A percentile compares a stretch with the other conserved stretches of the same genome.
phyloP scores from a whole-genome alignment of 768 basidiomycete species.

The Mycena galericulata region DNA sequence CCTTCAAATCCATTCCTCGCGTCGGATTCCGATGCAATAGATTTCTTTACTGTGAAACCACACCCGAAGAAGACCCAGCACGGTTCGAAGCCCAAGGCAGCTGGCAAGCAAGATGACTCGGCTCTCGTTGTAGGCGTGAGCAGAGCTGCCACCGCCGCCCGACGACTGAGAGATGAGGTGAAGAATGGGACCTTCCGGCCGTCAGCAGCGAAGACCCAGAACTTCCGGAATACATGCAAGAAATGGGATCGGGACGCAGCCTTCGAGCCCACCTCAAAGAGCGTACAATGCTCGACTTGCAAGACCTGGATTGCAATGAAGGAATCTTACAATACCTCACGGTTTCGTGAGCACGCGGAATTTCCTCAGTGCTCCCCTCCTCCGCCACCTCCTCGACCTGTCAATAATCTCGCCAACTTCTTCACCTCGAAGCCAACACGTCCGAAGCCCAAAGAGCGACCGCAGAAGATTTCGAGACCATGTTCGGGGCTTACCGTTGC shows the following conservation, averaged over 20 bases:
- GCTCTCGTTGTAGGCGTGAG: not conserved
- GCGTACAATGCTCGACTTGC: conserved; percentile 32
- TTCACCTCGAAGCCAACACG: too few species aligned
- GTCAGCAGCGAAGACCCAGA: not conserved
- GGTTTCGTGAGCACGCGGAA: conserved; percentile 28
- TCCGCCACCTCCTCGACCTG: not conserved
- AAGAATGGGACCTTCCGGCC: conserved; percentile 1
- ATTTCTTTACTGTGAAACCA: too few species aligned
- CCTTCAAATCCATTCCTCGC: too few species aligned
- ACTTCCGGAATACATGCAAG: not conserved
- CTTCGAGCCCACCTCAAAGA: conserved; percentile 6
- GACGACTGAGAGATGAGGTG: not conserved
- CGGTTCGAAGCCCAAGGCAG: not conserved
- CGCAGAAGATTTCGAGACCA: not conserved
- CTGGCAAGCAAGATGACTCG: not conserved
- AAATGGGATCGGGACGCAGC: not conserved
- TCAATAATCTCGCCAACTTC: not conserved
- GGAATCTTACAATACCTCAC: conserved; percentile 21
- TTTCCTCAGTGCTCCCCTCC: not conserved
- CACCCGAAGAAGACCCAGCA: not conserved
- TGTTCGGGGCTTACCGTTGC: conserved; percentile 7
- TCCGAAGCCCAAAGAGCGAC: not conserved
- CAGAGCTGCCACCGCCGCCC: not conserved
- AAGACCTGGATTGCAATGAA: conserved; percentile 23
- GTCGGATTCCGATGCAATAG: too few species aligned